Evolutionary conservation across 2,329 filamentous ascomycete genomes (phyloP), one percentile per base, ranked within the genome.

Genomic region (Scedosporium minutisporum): DNA sequence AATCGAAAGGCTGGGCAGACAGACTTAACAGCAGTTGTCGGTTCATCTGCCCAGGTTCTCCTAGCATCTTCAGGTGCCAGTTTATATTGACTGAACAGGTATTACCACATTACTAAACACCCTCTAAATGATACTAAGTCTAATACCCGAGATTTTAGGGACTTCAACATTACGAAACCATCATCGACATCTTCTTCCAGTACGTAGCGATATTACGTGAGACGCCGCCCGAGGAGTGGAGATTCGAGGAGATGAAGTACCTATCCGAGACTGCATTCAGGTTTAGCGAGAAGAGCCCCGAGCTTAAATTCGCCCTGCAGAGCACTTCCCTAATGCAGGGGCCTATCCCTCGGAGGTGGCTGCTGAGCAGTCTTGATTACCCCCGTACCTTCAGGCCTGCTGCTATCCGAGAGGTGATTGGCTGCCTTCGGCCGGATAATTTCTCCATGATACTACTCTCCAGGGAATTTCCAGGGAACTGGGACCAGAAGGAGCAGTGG

Each of bases 231-330:
- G 88, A 96, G 67, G 81, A 96, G 72, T 97, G 95, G 95, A 92
- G 97, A 63, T 93, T 95, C 64, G 85, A 96, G 38, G 95, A 99
- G 75, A 89, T 95, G 74, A 93, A 92, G 74, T 87, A 87, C 42
- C 87, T 97, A 77, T 87, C 90, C 55, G 93, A 97, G 67, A 91
- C 97, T 12, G 90, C 96, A 68, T 99, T 99, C 80, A 90, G 89
- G 67, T 99, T 96, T 76, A 91, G 87, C 75, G 91, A 97, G 72
- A 97, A 97, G 79, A 90, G 87, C 1, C 91, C 90, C 1, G 91
- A 93, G 2, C 93, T 89, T 71, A 85, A 89, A 29, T 97, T 97
- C 69, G 95, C 92, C 0, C 96, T 91, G 77, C 86, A 84, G 64
- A 86, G 91, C 66, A 92, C 89, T 70, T 86, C 89, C 18, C 84